phyloP scores from a whole-genome alignment of 768 basidiomycete species.

The Pluteus cervinus region DNA sequence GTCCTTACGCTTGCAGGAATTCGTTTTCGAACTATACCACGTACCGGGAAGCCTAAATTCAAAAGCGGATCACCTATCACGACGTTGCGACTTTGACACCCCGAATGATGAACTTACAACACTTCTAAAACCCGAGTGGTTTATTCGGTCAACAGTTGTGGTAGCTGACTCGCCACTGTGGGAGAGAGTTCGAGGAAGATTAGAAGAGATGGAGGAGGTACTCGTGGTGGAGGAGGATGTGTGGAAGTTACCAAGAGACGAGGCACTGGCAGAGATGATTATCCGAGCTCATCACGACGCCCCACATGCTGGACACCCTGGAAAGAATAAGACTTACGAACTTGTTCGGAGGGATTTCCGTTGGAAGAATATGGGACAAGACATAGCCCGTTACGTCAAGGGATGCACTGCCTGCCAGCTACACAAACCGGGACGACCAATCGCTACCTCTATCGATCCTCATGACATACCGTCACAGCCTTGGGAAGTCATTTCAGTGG shows the following conservation, averaged over 20 bases:
- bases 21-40: background rate
- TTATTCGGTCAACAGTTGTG: background rate
- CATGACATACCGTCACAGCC: background rate
- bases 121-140: background rate
- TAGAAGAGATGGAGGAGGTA: background rate
- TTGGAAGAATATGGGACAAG: conserved; percentile 5
- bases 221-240: background rate
- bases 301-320: conserved; percentile 21
- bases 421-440: background rate
- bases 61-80: conserved; percentile 2
- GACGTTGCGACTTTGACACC: conserved; percentile 1
- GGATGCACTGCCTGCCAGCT: conserved; percentile 5
- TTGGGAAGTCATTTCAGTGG: background rate
- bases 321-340: conserved; percentile 19
- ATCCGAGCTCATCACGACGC: conserved; percentile 20
- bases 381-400: conserved; percentile 4
- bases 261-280: conserved; percentile 10
- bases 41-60: background rate
- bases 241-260: conserved; percentile 10
- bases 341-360: conserved; percentile 15
- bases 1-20: too few relatives aligned
- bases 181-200: background rate
- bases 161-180: background rate
- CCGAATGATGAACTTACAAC: background rate
- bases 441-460: background rate